Conservation (phyloP, 352 stramenopile genomes). For the Pythium utonaiense region DNA sequence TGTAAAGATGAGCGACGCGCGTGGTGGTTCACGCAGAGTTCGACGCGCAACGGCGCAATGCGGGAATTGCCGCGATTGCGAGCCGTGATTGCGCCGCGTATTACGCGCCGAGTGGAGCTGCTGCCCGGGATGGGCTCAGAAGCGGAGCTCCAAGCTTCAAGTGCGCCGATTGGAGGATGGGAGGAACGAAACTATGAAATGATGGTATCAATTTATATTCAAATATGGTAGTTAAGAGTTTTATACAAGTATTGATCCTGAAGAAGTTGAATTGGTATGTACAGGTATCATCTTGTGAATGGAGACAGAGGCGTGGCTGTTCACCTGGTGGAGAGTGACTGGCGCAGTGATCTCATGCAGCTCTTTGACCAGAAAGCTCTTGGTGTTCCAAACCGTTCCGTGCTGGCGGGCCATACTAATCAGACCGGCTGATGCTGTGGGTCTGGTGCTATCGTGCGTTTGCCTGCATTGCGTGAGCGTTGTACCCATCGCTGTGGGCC, state of each 20-base stretch:
- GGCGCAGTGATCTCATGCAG: background rate
- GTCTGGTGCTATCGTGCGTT: background rate
- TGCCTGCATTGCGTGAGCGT: background rate
- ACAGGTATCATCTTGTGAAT: background rate
- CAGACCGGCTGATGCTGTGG: background rate
- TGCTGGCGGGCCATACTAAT: background rate
- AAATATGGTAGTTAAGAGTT: background rate
- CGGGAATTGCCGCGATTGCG: background rate
- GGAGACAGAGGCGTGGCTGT: too few species aligned
- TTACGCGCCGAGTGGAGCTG: background rate
- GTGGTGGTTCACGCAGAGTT: background rate
- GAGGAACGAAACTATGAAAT: background rate
- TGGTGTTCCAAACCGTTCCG: too few species aligned
- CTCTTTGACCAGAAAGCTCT: too few species aligned
- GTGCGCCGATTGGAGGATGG: conserved; percentile 1
- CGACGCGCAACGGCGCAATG: background rate
- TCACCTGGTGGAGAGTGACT: too few species aligned
- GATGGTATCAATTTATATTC: background rate
- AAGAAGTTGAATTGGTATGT: background rate
- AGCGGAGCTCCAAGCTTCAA: background rate
- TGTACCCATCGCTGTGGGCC: background rate
- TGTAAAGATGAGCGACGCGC: background rate
- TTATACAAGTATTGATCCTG: background rate
- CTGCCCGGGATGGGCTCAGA: background rate
- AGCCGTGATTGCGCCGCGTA: conserved; percentile 2